Percentiles rank a stretch among this genome's conserved stretches.
Evolutionary conservation across 2,329 filamentous ascomycete genomes (phyloP).

Genomic region (Mycosphaerella arachidis): DNA sequence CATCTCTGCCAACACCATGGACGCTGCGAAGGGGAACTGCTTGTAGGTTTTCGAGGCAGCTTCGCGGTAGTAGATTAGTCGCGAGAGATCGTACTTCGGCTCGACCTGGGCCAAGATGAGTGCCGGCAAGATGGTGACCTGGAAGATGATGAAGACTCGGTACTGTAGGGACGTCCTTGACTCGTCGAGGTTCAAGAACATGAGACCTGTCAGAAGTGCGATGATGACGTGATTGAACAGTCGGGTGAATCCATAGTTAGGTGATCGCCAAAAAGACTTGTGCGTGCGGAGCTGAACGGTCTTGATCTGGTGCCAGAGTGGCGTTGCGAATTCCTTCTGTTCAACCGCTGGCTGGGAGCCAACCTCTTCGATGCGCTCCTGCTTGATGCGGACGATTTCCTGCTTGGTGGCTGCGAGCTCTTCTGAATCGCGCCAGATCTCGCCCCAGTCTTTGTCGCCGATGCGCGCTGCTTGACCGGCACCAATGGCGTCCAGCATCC

Average conservation of each 20-base stretch:
- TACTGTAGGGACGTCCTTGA: constrained; percentile 75
- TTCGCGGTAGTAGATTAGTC: constrained; percentile 82
- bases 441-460: constrained; percentile 72
- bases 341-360: constrained; percentile 42
- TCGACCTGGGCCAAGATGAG: constrained; percentile 81
- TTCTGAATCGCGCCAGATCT: constrained; percentile 70
- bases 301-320: constrained; percentile 72
- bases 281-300: constrained; percentile 69
- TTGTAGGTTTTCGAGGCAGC: constrained; percentile 82
- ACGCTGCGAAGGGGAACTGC: constrained; percentile 69
- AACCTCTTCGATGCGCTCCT: constrained; percentile 50
- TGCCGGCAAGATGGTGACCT: constrained; percentile 76
- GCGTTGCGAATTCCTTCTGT: constrained; percentile 77
- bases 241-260: constrained; percentile 84
- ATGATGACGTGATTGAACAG: constrained; percentile 81
- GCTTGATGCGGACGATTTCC: constrained; percentile 63
- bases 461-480: constrained; percentile 68
- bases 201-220: constrained; percentile 71
- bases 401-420: constrained; percentile 65
- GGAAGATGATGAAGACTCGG: constrained; percentile 85
- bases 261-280: constrained; percentile 76
- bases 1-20: constrained; percentile 77
- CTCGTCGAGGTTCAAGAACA: constrained; percentile 72
- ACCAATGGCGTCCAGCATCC: constrained; percentile 81
- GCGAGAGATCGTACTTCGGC: constrained; percentile 74